These are phyloP conservation scores for Rosa lucieae DNA, from an alignment of 306 rosid genomes.

Conservation along the genomic window DNA sequence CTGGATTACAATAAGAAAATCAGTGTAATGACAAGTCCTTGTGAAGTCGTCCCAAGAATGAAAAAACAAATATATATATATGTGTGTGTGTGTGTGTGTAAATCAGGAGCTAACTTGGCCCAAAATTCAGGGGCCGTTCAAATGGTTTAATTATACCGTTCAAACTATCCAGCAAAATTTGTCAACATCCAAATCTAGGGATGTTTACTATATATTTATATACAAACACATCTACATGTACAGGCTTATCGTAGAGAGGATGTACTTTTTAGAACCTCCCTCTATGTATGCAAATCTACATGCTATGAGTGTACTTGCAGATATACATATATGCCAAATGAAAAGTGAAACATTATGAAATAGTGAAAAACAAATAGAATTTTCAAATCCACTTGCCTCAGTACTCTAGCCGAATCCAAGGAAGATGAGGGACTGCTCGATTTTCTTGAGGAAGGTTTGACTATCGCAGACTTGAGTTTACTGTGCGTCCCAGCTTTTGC, in stretches of 20 bases:
- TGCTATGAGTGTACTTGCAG: too few relatives aligned
- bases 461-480: constrained; percentile 22
- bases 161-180: neutral
- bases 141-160: neutral
- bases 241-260: neutral
- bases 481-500: constrained; percentile 35
- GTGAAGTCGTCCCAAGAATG: neutral
- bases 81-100: too few relatives aligned
- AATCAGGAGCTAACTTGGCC: too few relatives aligned
- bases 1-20: constrained; percentile 42
- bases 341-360: neutral
- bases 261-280: neutral
- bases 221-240: neutral
- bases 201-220: neutral
- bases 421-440: constrained; percentile 29
- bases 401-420: constrained; percentile 45
- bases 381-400: constrained; percentile 45
- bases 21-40: constrained; percentile 6
- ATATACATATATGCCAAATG: neutral
- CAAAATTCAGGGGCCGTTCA: neutral
- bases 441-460: constrained; percentile 33
- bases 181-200: neutral
- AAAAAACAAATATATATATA: neutral
- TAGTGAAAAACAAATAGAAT: neutral
- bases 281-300: neutral